Conservation (phyloP, 1,284 basidiomycete species). For the Fomes fomentarius region DNA sequence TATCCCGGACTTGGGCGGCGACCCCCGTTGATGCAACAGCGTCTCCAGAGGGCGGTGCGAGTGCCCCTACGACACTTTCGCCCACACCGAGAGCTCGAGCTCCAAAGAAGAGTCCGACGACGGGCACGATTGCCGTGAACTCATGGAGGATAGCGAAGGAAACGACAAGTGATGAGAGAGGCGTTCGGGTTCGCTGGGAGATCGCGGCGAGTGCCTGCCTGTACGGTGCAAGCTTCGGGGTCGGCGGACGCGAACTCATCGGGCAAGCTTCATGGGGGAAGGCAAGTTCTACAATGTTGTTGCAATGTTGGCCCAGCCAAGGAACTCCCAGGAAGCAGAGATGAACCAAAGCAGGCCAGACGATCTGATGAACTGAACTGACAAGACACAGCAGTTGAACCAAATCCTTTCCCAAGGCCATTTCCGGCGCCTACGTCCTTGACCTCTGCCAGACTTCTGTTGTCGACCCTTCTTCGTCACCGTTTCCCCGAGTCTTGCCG, state of each 20-base stretch:
- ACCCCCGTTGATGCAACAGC: neutral
- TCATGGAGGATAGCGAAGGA: constrained; percentile 90
- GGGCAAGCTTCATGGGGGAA: too few relatives aligned
- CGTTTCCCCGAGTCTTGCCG: too few relatives aligned
- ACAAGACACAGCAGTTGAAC: too few relatives aligned
- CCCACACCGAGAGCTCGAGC: constrained; percentile 76
- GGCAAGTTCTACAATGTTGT: too few relatives aligned
- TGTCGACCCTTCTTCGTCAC: too few relatives aligned
- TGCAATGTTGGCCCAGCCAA: too few relatives aligned
- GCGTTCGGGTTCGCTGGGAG: constrained; percentile 67
- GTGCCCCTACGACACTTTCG: constrained; percentile 57
- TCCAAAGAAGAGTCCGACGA: constrained; percentile 76
- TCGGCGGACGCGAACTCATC: constrained; percentile 8
- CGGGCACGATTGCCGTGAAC: constrained; percentile 80
- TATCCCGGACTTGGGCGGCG: constrained; percentile 13
- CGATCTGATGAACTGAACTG: too few relatives aligned
- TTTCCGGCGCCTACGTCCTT: too few relatives aligned
- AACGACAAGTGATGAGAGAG: constrained; percentile 75
- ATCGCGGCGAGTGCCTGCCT: constrained; percentile 55
- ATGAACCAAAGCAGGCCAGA: too few relatives aligned
- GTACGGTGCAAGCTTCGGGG: constrained; percentile 44
- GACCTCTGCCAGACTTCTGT: too few relatives aligned
- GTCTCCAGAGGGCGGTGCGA: constrained; percentile 17
- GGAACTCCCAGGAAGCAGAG: too few relatives aligned
- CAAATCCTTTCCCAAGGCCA: too few relatives aligned